Evolutionary conservation across 1,284 basidiomycete species (phyloP).

Genomic region (Thelephora terrestris): DNA sequence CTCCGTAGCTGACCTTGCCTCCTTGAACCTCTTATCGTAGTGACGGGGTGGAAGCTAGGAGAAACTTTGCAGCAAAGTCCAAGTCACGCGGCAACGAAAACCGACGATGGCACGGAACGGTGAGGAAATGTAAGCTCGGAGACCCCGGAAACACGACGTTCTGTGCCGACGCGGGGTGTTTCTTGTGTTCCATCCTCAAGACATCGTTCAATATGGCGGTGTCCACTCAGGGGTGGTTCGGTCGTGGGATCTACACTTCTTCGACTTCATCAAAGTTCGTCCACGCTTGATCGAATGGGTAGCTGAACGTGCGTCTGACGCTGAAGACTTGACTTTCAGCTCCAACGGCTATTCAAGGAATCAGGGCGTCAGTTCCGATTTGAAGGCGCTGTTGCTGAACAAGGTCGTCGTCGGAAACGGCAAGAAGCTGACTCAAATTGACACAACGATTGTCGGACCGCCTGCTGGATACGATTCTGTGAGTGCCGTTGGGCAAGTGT

Average conservation of each 20-base stretch:
- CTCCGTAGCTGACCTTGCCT: neutral
- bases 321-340: too few species aligned
- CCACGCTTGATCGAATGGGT: too few species aligned
- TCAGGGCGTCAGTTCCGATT: constrained; percentile 27
- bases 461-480: too few species aligned
- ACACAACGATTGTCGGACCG: constrained; percentile 33
- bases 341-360: constrained; percentile 50
- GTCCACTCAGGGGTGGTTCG: too few species aligned
- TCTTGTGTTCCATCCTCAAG: constrained; percentile 46
- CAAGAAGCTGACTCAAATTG: constrained; percentile 43
- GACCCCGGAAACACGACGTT: constrained; percentile 45
- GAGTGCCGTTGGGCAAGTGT: constrained; percentile 16
- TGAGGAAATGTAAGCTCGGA: constrained; percentile 43
- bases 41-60: constrained; percentile 41
- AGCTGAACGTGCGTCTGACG: too few species aligned
- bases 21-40: too few species aligned
- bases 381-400: constrained; percentile 55
- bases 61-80: constrained; percentile 40
- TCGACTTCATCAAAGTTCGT: constrained; percentile 53
- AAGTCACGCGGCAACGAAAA: constrained; percentile 46
- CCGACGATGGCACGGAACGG: constrained; percentile 54
- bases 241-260: too few species aligned
- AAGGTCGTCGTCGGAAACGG: constrained; percentile 59
- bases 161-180: constrained; percentile 43
- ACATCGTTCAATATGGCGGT: constrained; percentile 50